These are phyloP conservation scores for Raffaelea ambrosiae DNA, from an alignment of 2,329 filamentous ascomycete genomes.

Conservation along the genomic window DNA sequence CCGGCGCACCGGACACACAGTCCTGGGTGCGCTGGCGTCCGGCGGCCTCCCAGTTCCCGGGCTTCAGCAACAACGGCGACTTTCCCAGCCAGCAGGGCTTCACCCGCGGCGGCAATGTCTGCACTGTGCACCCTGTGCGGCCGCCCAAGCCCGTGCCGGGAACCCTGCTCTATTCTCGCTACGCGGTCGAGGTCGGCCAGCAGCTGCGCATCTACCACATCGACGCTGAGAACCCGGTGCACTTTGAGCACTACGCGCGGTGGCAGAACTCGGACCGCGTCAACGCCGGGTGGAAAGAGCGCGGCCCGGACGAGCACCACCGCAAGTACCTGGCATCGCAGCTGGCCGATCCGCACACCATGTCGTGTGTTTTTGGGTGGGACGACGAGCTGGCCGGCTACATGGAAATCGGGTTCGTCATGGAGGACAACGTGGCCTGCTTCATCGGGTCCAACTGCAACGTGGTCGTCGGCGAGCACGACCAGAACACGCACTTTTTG, in stretches of 20 bases:
- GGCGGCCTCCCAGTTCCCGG: slow-evolving; percentile 44
- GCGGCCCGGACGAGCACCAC: slow-evolving; percentile 67
- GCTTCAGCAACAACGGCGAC: slow-evolving; percentile 17
- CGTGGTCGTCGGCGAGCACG: slow-evolving; percentile 37
- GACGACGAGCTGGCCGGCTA: slow-evolving; percentile 66
- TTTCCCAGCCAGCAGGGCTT: slow-evolving; percentile 29
- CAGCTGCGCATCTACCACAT: slow-evolving; percentile 62
- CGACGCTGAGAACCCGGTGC: slow-evolving; percentile 52
- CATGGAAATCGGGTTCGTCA: slow-evolving; percentile 74
- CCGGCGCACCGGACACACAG: slow-evolving; percentile 40
- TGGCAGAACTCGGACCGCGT: slow-evolving; percentile 84
- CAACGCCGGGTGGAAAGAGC: slow-evolving; percentile 72
- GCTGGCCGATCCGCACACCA: slow-evolving; percentile 62
- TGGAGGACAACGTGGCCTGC: slow-evolving; percentile 37
- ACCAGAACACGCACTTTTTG: slow-evolving; percentile 49
- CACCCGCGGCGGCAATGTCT: slow-evolving; percentile 27
- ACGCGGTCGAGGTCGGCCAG: slow-evolving; percentile 66
- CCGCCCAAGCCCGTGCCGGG: slow-evolving; percentile 64
- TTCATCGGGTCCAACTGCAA: slow-evolving; percentile 45
- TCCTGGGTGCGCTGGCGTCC: slow-evolving; percentile 51
- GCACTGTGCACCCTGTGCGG: slow-evolving; percentile 53
- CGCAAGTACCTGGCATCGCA: slow-evolving; percentile 60
- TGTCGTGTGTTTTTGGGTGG: slow-evolving; percentile 63
- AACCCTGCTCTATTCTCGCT: slow-evolving; percentile 67
- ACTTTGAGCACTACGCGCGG: slow-evolving; percentile 51